Base-by-base conservation (phyloP, 1,284 basidiomycete species). In the Cryptococcus neoformans region DNA sequence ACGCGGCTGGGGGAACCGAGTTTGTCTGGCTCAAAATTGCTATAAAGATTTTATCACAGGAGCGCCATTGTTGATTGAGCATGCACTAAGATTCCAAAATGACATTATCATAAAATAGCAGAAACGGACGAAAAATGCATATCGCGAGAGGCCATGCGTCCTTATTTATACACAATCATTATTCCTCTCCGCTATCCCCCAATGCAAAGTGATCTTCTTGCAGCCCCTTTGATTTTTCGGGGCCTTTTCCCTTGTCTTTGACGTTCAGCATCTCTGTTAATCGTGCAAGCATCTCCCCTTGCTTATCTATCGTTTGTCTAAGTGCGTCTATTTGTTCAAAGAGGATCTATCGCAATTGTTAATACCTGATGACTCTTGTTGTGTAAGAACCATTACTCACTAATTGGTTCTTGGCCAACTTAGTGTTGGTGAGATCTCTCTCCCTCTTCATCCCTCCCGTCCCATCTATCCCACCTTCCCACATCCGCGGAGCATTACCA, bases 341-440 rank as follows among this genome's bases (percentile, higher is more conserved):
- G 44, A 78, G 58, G 2, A 76, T 74, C 68, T 74, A 51, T n/a
- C 7, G n/a, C 28, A 44, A 9, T 1, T 42, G 38, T 38, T 42
- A 48, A 11, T 6, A 38, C 14, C 1, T 44, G 3, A n/a, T 41
- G 8, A 44, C 35, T 38, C 38, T 35, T 8, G 35, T 5, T 28
- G 41, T 6, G 16, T 21, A 9, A 17, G 1, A 35, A 38, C 4
- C 9, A 54, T 1, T 28, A 59, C 73, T 57, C 34, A 75, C 73
- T 41, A 75, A 59, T 59, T 78, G 76, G 59, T 78, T 78, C 66
- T 73, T 76, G 3, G 76, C 75, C 57, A 78, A 62, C 57, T 77
- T 79, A 17, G 66, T 60, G 62, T 79, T 79, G 4, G 75, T 72
- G 51, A 78, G 54, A 61, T 76, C 76, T 39, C 62, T 58, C 42